Evolutionary conservation across 495 filamentous ascomycete species (phyloP), one percentile per base, ranked within the genome.

Genomic region (Pyronema omphalodes): DNA sequence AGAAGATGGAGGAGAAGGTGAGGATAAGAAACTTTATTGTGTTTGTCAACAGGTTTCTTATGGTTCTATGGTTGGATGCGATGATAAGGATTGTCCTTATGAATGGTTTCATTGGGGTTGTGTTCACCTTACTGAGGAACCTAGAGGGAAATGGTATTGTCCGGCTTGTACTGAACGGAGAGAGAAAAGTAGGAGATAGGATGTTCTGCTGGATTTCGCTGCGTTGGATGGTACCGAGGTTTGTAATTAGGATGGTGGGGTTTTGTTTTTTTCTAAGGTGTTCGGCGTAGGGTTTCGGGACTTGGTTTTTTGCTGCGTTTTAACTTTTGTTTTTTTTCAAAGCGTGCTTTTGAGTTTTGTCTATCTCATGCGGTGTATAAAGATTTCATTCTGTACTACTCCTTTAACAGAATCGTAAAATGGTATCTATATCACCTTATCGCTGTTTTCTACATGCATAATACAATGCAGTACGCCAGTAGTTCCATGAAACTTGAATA

Each of bases 31-130:
- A 62, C 83, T 88, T 56, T 98, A 98, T 67, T 98, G 91, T 69
- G 76, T 81, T 23, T 98, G 91, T 67, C 83, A 91, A 64, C 84
- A 81, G 58, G 84, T 94, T 55, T 93, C 84, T 67, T 89, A 84
- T 70, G 91, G 91, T 40, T 85, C 95, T 64, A 98, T 98, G 91
- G 89, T 98, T 34, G 91, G 87, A 3, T 98, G 91, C 68, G 91
- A 98, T 69, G 94, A 96, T 59, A 82, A 86, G 44, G 74, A 81
- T 53, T 98, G 91, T 71, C 79, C 82, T 19, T 91, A 79, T 67
- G 89, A 96, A 70, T 98, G 91, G 91, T 98, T 98, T 68, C 91
- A 98, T 71, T 96, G 88, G 87, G 81, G 74, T 57, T 98, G 91
- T 65, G 88, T 96, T 49, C 84, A 86, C 1, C 71, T 98, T 57